These are phyloP conservation scores for Ogataea angusta DNA, from an alignment of 805 yeast species.

Conservation along the genomic window DNA sequence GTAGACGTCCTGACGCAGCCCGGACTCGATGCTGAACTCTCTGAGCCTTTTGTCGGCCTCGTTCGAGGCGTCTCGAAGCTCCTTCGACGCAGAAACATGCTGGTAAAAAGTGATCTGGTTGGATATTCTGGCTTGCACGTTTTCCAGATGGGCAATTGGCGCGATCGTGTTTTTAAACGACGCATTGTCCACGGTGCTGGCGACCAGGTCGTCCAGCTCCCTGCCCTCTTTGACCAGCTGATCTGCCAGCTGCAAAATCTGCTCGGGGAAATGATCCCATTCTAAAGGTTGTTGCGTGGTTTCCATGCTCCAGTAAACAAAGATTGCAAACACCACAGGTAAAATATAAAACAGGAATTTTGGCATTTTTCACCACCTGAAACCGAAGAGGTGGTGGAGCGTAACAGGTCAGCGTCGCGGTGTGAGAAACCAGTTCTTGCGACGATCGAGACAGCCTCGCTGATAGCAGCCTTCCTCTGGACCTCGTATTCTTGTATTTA, in stretches of 20 bases:
- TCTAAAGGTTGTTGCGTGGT: constrained; percentile 41
- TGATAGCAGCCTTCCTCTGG: too few relatives aligned
- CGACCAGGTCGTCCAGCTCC: constrained; percentile 52
- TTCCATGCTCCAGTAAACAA: constrained; percentile 1
- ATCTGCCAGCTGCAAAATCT: constrained; percentile 42
- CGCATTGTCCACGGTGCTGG: constrained; percentile 42
- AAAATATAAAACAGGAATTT: constrained; percentile 6
- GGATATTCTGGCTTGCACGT: constrained; percentile 42
- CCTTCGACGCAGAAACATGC: constrained; percentile 63
- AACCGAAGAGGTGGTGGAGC: background rate
- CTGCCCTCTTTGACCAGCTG: constrained; percentile 42
- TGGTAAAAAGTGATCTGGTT: constrained; percentile 65
- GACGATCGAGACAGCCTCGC: too few relatives aligned
- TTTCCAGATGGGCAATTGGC: constrained; percentile 51
- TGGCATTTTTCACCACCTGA: constrained; percentile 4
- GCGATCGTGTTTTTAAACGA: constrained; percentile 54
- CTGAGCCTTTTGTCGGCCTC: constrained; percentile 57
- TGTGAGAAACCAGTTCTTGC: too few relatives aligned
- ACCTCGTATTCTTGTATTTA: too few relatives aligned
- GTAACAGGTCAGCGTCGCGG: too few relatives aligned
- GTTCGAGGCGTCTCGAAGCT: constrained; percentile 67
- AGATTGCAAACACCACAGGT: constrained; percentile 1
- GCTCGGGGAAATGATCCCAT: constrained; percentile 61
- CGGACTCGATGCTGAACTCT: constrained; percentile 59
- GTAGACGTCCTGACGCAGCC: constrained; percentile 65